Evolutionary conservation across 371 early-diverging fungal species (phyloP).

Genomic region (Apophysomyces ossiformis): DNA sequence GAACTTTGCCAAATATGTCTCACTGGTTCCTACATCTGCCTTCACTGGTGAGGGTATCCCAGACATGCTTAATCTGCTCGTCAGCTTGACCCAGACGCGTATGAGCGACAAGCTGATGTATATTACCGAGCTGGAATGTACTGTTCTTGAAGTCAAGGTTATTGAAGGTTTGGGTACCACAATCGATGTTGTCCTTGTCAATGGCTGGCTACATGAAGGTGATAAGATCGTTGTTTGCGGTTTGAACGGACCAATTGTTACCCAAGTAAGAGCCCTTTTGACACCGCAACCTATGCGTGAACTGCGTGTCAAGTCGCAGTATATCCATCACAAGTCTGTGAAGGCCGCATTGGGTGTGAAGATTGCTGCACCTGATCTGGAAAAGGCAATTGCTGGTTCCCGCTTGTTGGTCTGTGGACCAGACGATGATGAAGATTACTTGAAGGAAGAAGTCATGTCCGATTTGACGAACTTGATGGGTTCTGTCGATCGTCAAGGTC

Average conservation of each 20-base stretch:
- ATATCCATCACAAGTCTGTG: slow-evolving; percentile 96
- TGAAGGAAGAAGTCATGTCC: slow-evolving; percentile 93
- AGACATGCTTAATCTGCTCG: slow-evolving; percentile 94
- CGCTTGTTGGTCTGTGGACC: slow-evolving; percentile 92
- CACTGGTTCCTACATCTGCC: slow-evolving; percentile 99
- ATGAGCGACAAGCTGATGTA: slow-evolving; percentile 98
- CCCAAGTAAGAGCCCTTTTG: slow-evolving; percentile 93
- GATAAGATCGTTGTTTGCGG: slow-evolving; percentile 98
- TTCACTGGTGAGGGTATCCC: slow-evolving; percentile 99
- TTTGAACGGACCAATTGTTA: slow-evolving; percentile 97
- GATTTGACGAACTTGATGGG: slow-evolving; percentile 82
- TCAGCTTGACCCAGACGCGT: slow-evolving; percentile 93
- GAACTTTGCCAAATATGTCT: slow-evolving; percentile 95
- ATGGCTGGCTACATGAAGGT: slow-evolving; percentile 97
- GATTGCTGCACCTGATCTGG: slow-evolving; percentile 96
- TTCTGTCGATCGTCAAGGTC: slow-evolving; percentile 85
- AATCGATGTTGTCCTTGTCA: slow-evolving; percentile 98
- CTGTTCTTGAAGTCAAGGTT: slow-evolving; percentile 99
- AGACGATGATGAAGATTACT: slow-evolving; percentile 96
- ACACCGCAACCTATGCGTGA: slow-evolving; percentile 99
- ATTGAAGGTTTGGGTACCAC: slow-evolving; percentile 99
- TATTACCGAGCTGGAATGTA: slow-evolving; percentile 96
- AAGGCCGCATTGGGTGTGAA: slow-evolving; percentile 99
- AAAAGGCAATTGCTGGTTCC: slow-evolving; percentile 99
- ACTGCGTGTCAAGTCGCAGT: slow-evolving; percentile 96